A percentile compares a stretch with the other conserved stretches of the same genome.
Conservation (phyloP, 2,329 filamentous ascomycete species). For the Orbilia quercus region DNA sequence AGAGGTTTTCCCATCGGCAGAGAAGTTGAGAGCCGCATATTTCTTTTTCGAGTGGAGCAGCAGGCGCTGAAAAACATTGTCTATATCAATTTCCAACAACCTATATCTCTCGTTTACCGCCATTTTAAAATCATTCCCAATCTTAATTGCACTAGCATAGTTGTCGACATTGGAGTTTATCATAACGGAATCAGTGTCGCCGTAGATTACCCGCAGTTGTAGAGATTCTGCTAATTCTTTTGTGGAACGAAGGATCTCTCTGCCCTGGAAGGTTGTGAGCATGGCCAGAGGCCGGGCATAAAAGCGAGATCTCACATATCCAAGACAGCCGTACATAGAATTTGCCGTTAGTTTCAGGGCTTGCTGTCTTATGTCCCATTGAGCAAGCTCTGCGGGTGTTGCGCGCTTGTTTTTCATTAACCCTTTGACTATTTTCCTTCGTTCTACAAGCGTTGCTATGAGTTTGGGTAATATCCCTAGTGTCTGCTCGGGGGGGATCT, state of each 20-base stretch:
- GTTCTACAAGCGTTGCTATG: conserved; percentile 89
- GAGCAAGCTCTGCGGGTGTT: conserved; percentile 84
- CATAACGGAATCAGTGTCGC: conserved; percentile 99
- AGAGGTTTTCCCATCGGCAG: conserved; percentile 93
- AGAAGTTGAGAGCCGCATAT: conserved; percentile 95
- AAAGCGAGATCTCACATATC: conserved; percentile 96
- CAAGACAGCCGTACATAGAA: conserved; percentile 99
- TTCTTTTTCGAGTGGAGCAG: conserved; percentile 98
- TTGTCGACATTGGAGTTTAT: conserved; percentile 98
- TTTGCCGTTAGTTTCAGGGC: conserved; percentile 97
- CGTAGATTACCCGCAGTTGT: conserved; percentile 94
- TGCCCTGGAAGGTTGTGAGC: conserved; percentile 95
- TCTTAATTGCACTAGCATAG: conserved; percentile 86
- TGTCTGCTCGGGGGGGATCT: conserved; percentile 80
- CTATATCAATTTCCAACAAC: conserved; percentile 95
- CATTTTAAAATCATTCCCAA: conserved; percentile 94
- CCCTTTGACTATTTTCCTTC: conserved; percentile 90
- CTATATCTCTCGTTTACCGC: conserved; percentile 93
- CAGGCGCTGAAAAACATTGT: conserved; percentile 94
- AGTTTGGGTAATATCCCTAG: conserved; percentile 89
- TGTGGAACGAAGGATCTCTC: conserved; percentile 94
- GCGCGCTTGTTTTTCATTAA: conserved; percentile 95
- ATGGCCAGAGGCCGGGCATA: conserved; percentile 95
- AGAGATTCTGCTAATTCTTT: conserved; percentile 94
- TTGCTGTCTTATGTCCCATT: conserved; percentile 98